Conservation (phyloP, 2,329 filamentous ascomycete genomes). For the Sporothrix protearum region DNA sequence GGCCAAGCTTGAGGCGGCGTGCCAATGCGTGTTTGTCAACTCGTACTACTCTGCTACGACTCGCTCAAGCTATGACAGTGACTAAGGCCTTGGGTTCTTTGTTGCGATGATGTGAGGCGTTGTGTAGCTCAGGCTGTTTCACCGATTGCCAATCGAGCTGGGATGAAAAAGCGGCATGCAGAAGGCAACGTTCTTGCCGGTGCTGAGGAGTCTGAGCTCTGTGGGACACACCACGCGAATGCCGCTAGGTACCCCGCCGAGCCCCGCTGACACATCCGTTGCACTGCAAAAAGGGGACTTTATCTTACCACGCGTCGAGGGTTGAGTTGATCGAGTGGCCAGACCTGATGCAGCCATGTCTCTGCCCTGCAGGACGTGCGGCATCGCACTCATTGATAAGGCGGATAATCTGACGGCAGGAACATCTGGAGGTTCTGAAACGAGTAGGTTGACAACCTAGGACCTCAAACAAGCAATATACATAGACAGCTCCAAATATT, state of each 20-base stretch:
- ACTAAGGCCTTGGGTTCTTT: conserved; percentile 1
- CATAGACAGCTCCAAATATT: no score
- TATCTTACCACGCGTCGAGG: background rate
- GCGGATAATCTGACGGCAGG: conserved; percentile 2
- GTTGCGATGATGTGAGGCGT: background rate
- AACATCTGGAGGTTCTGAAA: background rate
- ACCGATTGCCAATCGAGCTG: background rate
- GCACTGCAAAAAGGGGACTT: background rate
- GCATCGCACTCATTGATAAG: background rate
- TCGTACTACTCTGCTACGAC: background rate
- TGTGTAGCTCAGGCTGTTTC: background rate
- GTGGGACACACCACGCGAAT: background rate
- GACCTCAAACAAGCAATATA: background rate
- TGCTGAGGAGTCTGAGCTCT: conserved; percentile 18
- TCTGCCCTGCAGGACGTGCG: background rate
- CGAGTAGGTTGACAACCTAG: background rate
- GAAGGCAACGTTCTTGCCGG: background rate
- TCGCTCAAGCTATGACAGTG: background rate
- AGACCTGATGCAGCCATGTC: background rate
- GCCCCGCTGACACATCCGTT: conserved; percentile 23
- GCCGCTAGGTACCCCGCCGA: conserved; percentile 22
- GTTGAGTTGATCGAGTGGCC: background rate
- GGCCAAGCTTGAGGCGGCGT: background rate
- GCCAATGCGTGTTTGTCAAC: background rate
- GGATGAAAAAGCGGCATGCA: background rate